These are phyloP conservation scores for Papiliotrema flavescens DNA, from an alignment of 1,284 basidiomycete genomes.

Conservation along the genomic window DNA sequence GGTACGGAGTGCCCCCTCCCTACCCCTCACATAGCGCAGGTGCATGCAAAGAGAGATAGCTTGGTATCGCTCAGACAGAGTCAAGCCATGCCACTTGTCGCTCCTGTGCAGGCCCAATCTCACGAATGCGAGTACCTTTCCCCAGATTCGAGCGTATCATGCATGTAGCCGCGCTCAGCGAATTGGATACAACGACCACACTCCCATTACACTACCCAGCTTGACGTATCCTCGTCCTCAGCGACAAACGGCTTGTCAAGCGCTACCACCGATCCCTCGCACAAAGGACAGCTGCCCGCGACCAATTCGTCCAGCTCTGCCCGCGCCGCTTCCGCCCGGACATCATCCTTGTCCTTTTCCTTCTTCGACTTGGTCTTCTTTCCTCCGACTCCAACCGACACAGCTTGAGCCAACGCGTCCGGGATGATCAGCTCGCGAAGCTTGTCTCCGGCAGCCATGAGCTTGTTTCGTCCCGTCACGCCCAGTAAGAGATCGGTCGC, in stretches of 20 bases:
- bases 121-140: too few relatives aligned
- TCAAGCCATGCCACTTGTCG: too few relatives aligned
- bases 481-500: conserved; percentile 42
- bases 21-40: too few relatives aligned
- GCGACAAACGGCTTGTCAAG: conserved; percentile 81
- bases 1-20: too few relatives aligned
- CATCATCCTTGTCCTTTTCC: conserved; percentile 56
- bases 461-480: conserved; percentile 65
- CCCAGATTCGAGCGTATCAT: too few relatives aligned
- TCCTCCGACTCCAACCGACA: conserved; percentile 56
- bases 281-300: conserved; percentile 81
- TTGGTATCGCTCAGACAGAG: too few relatives aligned
- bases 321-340: conserved; percentile 57
- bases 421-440: conserved; percentile 86
- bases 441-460: conserved; percentile 82
- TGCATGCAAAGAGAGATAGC: too few relatives aligned
- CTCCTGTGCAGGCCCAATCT: too few relatives aligned
- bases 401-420: conserved; percentile 68
- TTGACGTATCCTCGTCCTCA: conserved; percentile 72
- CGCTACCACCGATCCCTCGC: conserved; percentile 76
- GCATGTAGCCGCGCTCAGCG: too few relatives aligned
- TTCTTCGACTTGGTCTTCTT: conserved; percentile 53
- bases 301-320: conserved; percentile 81
- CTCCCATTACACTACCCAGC: conserved; percentile 65
- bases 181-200: not conserved